phyloP scores from a whole-genome alignment of 768 basidiomycete species.

The Gelatoporia subvermispora region DNA sequence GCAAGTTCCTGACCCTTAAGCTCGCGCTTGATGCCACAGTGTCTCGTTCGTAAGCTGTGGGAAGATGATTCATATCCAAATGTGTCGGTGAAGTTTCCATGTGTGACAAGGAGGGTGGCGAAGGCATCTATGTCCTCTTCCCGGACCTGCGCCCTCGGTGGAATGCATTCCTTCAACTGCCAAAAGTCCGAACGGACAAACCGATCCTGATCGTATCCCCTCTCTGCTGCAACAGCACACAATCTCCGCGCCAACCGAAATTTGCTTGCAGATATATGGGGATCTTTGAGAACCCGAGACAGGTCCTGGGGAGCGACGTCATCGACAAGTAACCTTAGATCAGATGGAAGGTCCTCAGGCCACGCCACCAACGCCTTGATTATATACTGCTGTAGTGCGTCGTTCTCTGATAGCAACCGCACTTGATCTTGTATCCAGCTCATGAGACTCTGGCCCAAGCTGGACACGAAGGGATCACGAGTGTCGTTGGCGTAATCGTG shows the following conservation, averaged over 20 bases:
- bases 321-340: slow-evolving; percentile 40
- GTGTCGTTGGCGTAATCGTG: slow-evolving; percentile 44
- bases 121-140: slow-evolving; percentile 72
- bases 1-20: slow-evolving; percentile 16
- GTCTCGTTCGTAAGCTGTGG: slow-evolving; percentile 37
- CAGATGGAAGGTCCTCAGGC: slow-evolving; percentile 57
- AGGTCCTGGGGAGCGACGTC: slow-evolving; percentile 44
- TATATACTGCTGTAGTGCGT: slow-evolving; percentile 36
- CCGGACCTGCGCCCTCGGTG: slow-evolving; percentile 45
- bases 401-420: slow-evolving; percentile 32
- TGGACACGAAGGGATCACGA: slow-evolving; percentile 23
- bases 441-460: slow-evolving; percentile 45
- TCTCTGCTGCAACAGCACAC: slow-evolving; percentile 36
- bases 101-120: slow-evolving; percentile 52
- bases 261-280: slow-evolving; percentile 64
- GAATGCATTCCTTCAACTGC: slow-evolving; percentile 78
- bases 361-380: slow-evolving; percentile 64
- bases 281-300: slow-evolving; percentile 51
- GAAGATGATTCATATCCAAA: slow-evolving; percentile 45
- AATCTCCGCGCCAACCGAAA: slow-evolving; percentile 70
- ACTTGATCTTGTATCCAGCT: slow-evolving; percentile 62
- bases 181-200: slow-evolving; percentile 71
- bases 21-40: slow-evolving; percentile 4
- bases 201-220: slow-evolving; percentile 32
- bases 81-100: slow-evolving; percentile 58